A percentile compares a stretch with the other conserved stretches of the same genome.
Evolutionary conservation across 2,329 filamentous ascomycete genomes (phyloP).

Genomic region (Tolypocladium ophioglossoides): DNA sequence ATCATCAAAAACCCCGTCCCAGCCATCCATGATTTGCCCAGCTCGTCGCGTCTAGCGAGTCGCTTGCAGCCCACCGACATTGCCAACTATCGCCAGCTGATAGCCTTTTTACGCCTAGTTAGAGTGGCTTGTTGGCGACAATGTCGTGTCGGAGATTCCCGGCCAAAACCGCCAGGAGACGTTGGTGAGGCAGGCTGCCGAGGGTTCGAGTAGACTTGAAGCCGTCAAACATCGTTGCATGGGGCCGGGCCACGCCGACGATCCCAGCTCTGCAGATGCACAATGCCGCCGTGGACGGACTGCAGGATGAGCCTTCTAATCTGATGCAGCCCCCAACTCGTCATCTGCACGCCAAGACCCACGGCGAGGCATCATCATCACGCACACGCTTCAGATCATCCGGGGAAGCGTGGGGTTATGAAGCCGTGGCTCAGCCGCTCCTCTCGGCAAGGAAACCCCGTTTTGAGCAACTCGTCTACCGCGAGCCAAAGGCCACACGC

Average conservation of each 20-base stretch:
- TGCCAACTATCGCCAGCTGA: background rate
- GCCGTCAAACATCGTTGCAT: background rate
- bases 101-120: background rate
- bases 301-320: background rate
- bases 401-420: background rate
- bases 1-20: background rate
- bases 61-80: background rate
- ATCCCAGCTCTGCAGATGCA: no score
- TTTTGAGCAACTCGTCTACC: background rate
- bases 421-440: background rate
- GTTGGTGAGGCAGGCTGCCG: background rate
- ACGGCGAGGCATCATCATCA: background rate
- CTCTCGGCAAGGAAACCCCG: background rate
- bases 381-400: background rate
- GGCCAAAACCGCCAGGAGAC: background rate
- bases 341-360: background rate
- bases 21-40: background rate
- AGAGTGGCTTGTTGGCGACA: background rate
- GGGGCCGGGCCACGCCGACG: no score
- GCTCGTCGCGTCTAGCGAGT: background rate
- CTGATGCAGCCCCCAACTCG: background rate
- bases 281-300: background rate
- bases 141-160: background rate
- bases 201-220: background rate
- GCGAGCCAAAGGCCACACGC: background rate